Base-by-base conservation (phyloP, 2,329 filamentous ascomycete genomes). In the Fusarium heterosporum region DNA sequence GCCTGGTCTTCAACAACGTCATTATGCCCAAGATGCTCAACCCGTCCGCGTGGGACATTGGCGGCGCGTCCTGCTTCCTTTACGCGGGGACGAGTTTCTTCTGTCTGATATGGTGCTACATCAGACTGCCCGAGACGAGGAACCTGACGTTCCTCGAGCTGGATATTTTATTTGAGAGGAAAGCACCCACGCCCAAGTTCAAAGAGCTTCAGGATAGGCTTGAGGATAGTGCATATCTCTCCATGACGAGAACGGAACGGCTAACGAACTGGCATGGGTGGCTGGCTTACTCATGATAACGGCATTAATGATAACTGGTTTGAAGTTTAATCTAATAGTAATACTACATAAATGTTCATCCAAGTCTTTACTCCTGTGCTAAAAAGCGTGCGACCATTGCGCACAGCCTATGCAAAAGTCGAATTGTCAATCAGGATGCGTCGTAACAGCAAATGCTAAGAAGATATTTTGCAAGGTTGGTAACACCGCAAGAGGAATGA, bases 101-200 rank as follows among this genome's bases (percentile, higher is more conserved):
- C 13, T 72, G 68, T 29, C 47, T 74, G 4, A 30, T 68, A 25
- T 75, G 73, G 74, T 72, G 73, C 22, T 75, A 68, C 34, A 65
- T 75, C 30, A 58, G 74, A 17, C 49, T 75, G 8, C 74, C 74
- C 1, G 72, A 75, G 55, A 72, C 73, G 28, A 73, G 70, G 30
- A 64, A 58, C n/a, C 64, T 72, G 17, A 71, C 74, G 0, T 73
- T 64, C 40, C 64, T 73, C 4, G 74, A 75, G 38, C 42, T 75
- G 4, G 73, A 75, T 49, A 69, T 75, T 16, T 56, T 76, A 3
- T 76, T 76, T 30, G 74, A 76, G 40, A 66, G 62, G 36, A 66
- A 56, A 26, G 66, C 75, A 11, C 63, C 71, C 8, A 74, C 74
- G 0, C 51, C 57, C 9, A 69, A 73, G 55, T 74, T 89, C 66